Percentiles rank a stretch among this genome's conserved stretches.
phyloP scores from a whole-genome alignment of 495 filamentous ascomycete species.

The Echria macrotheca region DNA sequence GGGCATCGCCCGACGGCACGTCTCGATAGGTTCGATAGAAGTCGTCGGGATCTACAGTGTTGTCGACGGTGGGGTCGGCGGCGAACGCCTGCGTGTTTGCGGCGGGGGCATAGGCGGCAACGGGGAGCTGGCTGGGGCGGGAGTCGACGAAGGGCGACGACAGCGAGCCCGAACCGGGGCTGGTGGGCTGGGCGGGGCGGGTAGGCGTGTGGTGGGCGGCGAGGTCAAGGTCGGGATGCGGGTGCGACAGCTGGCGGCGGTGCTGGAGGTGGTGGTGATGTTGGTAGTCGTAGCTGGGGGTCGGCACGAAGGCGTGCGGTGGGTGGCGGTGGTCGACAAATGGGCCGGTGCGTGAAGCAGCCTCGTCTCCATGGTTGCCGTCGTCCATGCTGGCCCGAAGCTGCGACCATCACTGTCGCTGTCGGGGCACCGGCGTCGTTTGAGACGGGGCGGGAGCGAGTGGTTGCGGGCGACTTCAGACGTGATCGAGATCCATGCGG shows the following conservation, averaged over 20 bases:
- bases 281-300: too few relatives aligned
- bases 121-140: constrained; percentile 19
- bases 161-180: constrained; percentile 2
- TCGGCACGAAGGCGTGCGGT: too few relatives aligned
- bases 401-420: constrained; percentile 21
- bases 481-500: constrained; percentile 28
- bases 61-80: constrained; percentile 28
- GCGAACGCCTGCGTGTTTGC: constrained; percentile 34
- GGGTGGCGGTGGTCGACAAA: constrained; percentile 25
- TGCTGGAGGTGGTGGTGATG: constrained; percentile 8
- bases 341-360: constrained; percentile 22
- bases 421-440: constrained; percentile 1
- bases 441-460: constrained; percentile 11
- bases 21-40: constrained; percentile 48
- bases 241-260: constrained; percentile 6
- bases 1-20: constrained; percentile 24
- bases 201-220: constrained; percentile 4
- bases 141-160: constrained; percentile 14
- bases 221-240: constrained; percentile 6
- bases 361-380: constrained; percentile 30
- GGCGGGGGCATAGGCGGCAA: constrained; percentile 34
- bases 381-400: constrained; percentile 32
- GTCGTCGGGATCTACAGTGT: constrained; percentile 42
- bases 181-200: not conserved
- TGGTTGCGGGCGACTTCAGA: constrained; percentile 21